A percentile compares a stretch with the other conserved stretches of the same genome.
phyloP scores from a whole-genome alignment of 257 asterid genomes.

The Dorcoceras hygrometricum region DNA sequence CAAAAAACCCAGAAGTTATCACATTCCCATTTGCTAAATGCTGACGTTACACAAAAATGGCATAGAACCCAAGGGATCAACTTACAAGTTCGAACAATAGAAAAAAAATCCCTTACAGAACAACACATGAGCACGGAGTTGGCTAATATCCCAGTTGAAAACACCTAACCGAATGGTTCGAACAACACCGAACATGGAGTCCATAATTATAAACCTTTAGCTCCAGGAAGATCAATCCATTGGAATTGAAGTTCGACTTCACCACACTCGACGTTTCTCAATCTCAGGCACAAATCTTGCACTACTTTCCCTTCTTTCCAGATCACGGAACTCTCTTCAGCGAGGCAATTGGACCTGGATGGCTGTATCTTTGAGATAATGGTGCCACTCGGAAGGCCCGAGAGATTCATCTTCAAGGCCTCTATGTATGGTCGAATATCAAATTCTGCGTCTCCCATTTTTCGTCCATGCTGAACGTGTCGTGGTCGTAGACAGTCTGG shows the following conservation, averaged over 20 bases:
- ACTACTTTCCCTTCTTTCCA: conserved; percentile 47
- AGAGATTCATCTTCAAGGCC: conserved; percentile 30
- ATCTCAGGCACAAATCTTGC: conserved; percentile 54
- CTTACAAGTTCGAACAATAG: neutral
- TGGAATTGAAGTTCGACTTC: conserved; percentile 60
- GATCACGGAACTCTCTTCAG: conserved; percentile 47
- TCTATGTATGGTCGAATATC: conserved; percentile 45
- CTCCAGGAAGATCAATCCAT: conserved; percentile 53
- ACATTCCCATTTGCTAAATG: neutral
- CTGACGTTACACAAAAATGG: neutral
- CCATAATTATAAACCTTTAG: conserved; percentile 34
- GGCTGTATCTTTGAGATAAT: conserved; percentile 42
- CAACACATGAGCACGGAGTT: neutral
- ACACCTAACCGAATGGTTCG: neutral
- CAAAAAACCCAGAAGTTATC: too few species aligned
- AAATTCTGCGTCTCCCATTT: conserved; percentile 63
- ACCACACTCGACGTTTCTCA: conserved; percentile 62
- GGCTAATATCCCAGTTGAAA: neutral
- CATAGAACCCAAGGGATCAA: neutral
- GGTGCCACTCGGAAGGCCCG: conserved; percentile 39
- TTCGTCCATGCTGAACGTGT: conserved; percentile 64
- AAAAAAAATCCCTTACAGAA: neutral
- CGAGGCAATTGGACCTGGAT: conserved; percentile 41
- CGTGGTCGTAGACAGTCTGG: conserved; percentile 67
- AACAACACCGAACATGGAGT: neutral